Base-by-base conservation (phyloP, 225 moss, liverwort and hornwort species). In the Neckera pumila region DNA sequence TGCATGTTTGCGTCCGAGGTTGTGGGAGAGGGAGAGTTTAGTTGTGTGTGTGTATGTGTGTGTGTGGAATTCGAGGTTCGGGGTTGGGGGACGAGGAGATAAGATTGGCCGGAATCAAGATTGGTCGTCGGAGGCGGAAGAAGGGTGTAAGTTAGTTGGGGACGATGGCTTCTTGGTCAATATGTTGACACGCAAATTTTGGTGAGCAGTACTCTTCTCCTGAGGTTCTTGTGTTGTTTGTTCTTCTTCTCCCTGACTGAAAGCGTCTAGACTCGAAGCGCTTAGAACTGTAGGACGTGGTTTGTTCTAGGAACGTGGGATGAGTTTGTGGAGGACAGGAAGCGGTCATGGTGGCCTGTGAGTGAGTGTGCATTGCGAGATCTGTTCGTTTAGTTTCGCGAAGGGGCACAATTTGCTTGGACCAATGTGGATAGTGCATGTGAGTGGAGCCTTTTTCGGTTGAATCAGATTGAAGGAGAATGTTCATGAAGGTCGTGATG, bases 331-430 rank as follows among this genome's bases (percentile, higher is more conserved):
- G 47, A 45, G 70, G 26, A 18, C 9, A 28, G 20, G 22, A 58
- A 20, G 72, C 22, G 87, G 70, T 61, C 22, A 27, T 25, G 38
- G 72, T 17, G 22, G 13, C 31, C 23, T 63, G 34, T 47, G 45
- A 45, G 42, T 18, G 79, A 67, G 85, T 45, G 70, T 47, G 81
- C 91, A 90, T 92, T 92, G 82, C 57, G 65, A 79, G 87, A 90
- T 92, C 88, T 88, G 65, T 66, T 51, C 30, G 33, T 53, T 30
- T 54, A 57, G 72, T 60, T 70, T 21, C 22, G 14, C 17, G 23
- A 28, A 71, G 67, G 26, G 60, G 67, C 36, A 19, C 60, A 84
- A 86, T 86, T 86, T 34, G 26, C 54, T 80, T 23, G 23, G 85
- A 65, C 51, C 89, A 89, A 83, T 83, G 77, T 67, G 79, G n/a